Base-by-base conservation (phyloP, 441 rosid species). In the Metrosideros polymorpha region DNA sequence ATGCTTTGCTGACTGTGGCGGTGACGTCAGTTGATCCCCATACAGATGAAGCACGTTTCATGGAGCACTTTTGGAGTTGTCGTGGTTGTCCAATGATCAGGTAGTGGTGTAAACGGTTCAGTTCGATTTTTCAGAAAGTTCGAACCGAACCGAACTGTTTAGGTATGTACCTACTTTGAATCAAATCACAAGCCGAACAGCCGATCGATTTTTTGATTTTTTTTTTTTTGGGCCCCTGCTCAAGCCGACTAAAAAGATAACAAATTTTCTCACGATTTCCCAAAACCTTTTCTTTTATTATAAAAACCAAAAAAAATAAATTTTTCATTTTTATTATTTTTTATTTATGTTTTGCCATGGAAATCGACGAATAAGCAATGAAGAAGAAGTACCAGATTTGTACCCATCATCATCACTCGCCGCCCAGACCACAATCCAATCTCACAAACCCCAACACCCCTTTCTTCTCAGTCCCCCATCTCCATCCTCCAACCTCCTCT, bases 251-350 rank as follows among this genome's bases (percentile, higher is more conserved):
- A 7, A 0, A 57, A n/a, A 2, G 9, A 57, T 18, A 13, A n/a
- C 1, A n/a, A 0, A 29, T n/a, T 14, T 3, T 57, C 8, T 57
- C 19, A 1, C 7, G 18, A 56, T 57, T 57, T 49, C 30, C 66
- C 66, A 57, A 57, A 4, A n/a, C 17, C 6, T 57, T n/a, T 13
- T 53, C 25, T 22, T 22, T 53, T 53, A 53, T 53, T 53, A 53
- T 22, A 53, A 53, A n/a, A 57, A 13, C 1, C 2, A n/a, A 6
- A 18, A n/a, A n/a, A 13, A n/a, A 13, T 57, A 1, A 1, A 0
- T 12, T 2, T 57, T n/a, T 6, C 2, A 57, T n/a, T 13, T 4
- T 27, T 2, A 12, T 56, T 56, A 27, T n/a, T 57, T 3, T 57
- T n/a, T 6, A 17, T 13, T 57, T 59, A 6, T 6, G 66, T 14